These are phyloP conservation scores for Urochloa ruziziensis DNA, from an alignment of 176 grass and related monocot genomes.

Conservation along the genomic window DNA sequence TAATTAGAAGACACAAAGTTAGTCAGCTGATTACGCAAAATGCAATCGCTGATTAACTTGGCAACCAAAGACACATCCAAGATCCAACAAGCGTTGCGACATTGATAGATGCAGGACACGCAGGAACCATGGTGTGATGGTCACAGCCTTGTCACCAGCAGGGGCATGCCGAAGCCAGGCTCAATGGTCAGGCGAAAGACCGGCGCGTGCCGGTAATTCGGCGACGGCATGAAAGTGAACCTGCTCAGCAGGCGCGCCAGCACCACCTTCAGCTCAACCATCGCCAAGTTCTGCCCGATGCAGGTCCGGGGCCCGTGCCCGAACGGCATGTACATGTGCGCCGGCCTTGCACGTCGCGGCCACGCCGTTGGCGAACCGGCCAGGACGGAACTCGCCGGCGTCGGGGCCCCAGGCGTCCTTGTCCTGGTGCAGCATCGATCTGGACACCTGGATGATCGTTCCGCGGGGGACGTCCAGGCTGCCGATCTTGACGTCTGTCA, in stretches of 20 bases:
- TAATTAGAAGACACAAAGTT: not conserved
- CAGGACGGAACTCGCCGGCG: conserved; percentile 46
- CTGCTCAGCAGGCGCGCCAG: conserved; percentile 48
- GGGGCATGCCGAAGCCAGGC: conserved; percentile 49
- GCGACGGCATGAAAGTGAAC: conserved; percentile 50
- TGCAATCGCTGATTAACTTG: no score
- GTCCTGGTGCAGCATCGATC: conserved; percentile 53
- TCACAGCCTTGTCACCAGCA: conserved; percentile 36
- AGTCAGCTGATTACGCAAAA: no score
- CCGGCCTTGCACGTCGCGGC: conserved; percentile 42
- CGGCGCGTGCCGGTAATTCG: conserved; percentile 52
- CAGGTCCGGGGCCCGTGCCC: conserved; percentile 57
- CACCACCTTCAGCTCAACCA: conserved; percentile 66
- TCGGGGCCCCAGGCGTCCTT: conserved; percentile 50
- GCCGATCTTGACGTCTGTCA: conserved; percentile 46
- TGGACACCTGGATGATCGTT: conserved; percentile 42
- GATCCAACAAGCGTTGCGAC: no score
- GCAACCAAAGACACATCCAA: no score
- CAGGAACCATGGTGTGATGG: not conserved
- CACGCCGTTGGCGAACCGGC: conserved; percentile 45
- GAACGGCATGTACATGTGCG: conserved; percentile 68
- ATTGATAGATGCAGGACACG: not conserved
- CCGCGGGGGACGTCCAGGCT: conserved; percentile 35
- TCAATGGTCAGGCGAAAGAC: conserved; percentile 45
- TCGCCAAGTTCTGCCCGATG: conserved; percentile 58